phyloP scores from a whole-genome alignment of 768 basidiomycete species.

The Pisolithus microcarpus region DNA sequence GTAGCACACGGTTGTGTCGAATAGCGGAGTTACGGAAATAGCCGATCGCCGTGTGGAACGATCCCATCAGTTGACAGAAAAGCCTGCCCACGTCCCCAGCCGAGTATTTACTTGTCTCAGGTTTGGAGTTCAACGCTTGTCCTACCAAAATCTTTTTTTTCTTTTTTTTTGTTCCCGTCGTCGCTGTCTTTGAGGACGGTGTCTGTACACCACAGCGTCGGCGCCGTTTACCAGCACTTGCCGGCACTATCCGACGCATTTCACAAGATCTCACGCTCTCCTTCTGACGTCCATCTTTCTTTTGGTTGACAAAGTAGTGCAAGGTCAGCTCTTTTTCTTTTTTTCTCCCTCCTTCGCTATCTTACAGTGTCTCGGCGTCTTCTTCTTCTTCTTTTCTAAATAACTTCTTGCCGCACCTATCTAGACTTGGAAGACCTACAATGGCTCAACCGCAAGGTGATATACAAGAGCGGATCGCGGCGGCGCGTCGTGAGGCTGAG shows the following conservation, averaged over 20 bases:
- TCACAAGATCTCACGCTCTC: slow-evolving; percentile 22
- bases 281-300: slow-evolving; percentile 14
- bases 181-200: slow-evolving; percentile 7
- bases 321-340: slow-evolving; percentile 24
- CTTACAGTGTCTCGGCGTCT: not conserved
- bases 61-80: slow-evolving; percentile 1
- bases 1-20: not conserved
- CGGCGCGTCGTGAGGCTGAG: slow-evolving; percentile 94
- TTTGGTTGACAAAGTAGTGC: slow-evolving; percentile 22
- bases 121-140: slow-evolving; percentile 11
- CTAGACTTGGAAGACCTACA: slow-evolving; percentile 10
- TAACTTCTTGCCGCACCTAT: not conserved
- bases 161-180: not conserved
- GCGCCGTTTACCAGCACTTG: slow-evolving; percentile 5
- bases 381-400: not conserved
- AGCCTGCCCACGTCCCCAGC: no score
- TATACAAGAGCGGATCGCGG: slow-evolving; percentile 89
- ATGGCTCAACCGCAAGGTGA: slow-evolving; percentile 82
- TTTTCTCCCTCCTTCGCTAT: not conserved
- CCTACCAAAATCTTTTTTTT: slow-evolving; percentile 7
- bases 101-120: no score
- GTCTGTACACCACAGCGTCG: slow-evolving; percentile 6
- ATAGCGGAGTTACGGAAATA: slow-evolving; percentile 26
- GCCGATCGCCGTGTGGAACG: slow-evolving; percentile 14
- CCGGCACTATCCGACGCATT: slow-evolving; percentile 5